Evolutionary conservation across 306 rosid species (phyloP).

Genomic region (Purshia tridentata): DNA sequence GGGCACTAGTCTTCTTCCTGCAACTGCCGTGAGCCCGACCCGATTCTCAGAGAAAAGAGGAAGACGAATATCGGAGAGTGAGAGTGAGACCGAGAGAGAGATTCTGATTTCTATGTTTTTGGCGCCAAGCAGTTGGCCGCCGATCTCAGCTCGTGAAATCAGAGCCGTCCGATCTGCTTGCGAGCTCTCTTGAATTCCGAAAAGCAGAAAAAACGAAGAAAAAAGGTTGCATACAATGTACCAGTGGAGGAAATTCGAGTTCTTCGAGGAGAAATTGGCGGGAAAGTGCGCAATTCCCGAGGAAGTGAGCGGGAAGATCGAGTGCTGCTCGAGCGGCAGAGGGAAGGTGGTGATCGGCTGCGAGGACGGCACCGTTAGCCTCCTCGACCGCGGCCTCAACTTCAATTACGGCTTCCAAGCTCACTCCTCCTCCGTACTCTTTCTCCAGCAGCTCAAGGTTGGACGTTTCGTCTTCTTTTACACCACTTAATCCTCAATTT

Average conservation of each 20-base stretch:
- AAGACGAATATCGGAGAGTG: not conserved
- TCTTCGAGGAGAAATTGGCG: conserved; percentile 81
- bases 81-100: not conserved
- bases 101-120: not conserved
- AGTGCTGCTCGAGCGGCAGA: conserved; percentile 92
- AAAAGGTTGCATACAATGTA: conserved; percentile 44
- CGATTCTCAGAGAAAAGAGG: not conserved
- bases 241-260: conserved; percentile 98
- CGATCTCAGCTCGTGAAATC: conserved; percentile 15
- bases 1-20: not conserved
- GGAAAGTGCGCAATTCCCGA: conserved; percentile 72
- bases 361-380: conserved; percentile 68
- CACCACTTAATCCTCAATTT: not conserved
- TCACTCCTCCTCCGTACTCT: conserved; percentile 73
- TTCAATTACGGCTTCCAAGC: conserved; percentile 79
- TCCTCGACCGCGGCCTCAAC: conserved; percentile 88
- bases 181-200: not conserved
- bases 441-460: conserved; percentile 98
- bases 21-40: conserved; percentile 15
- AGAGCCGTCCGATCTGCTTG: conserved; percentile 9
- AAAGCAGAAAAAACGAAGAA: not conserved
- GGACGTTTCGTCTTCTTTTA: conserved; percentile 1
- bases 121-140: conserved; percentile 3
- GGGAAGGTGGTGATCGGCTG: conserved; percentile 89
- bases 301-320: conserved; percentile 54